These are phyloP conservation scores for Hypoxylon sp. DNA, from an alignment of 2,329 filamentous ascomycete species.

Conservation along the genomic window DNA sequence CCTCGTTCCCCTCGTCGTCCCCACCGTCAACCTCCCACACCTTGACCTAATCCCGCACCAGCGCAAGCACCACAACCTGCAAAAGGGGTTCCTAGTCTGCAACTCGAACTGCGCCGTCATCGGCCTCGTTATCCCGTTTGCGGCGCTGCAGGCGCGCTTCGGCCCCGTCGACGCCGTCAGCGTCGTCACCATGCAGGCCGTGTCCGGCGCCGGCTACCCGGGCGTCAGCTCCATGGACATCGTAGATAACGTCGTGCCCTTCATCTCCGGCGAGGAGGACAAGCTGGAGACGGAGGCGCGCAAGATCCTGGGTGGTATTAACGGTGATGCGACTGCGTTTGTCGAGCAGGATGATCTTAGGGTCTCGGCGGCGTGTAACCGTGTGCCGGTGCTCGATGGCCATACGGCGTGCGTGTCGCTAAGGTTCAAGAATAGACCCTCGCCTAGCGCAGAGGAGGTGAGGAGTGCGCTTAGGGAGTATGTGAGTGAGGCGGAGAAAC, in stretches of 20 bases:
- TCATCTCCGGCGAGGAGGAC: conserved; percentile 93
- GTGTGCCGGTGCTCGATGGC: conserved; percentile 94
- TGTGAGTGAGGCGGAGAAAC: conserved; percentile 81
- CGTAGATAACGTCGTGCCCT: conserved; percentile 95
- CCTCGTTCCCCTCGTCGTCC: conserved; percentile 91
- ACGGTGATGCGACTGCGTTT: conserved; percentile 78
- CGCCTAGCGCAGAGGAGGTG: conserved; percentile 81
- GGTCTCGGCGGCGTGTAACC: conserved; percentile 90
- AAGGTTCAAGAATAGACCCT: conserved; percentile 80
- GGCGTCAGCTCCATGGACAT: conserved; percentile 95
- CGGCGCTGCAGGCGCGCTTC: conserved; percentile 87
- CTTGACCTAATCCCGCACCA: conserved; percentile 92
- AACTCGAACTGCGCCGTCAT: conserved; percentile 99
- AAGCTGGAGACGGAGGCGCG: conserved; percentile 95
- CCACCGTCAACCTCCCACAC: conserved; percentile 92
- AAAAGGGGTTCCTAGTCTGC: conserved; percentile 93
- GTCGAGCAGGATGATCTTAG: conserved; percentile 79
- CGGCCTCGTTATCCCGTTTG: conserved; percentile 93
- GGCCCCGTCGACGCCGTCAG: conserved; percentile 81
- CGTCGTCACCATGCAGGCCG: conserved; percentile 94
- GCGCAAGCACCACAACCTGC: conserved; percentile 76
- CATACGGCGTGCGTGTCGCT: conserved; percentile 96
- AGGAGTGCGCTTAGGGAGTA: conserved; percentile 85
- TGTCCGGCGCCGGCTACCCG: conserved; percentile 92
- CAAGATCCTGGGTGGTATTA: conserved; percentile 89